These are phyloP conservation scores for Jatropha curcas DNA, from an alignment of 345 rosid species.

Conservation along the genomic window DNA sequence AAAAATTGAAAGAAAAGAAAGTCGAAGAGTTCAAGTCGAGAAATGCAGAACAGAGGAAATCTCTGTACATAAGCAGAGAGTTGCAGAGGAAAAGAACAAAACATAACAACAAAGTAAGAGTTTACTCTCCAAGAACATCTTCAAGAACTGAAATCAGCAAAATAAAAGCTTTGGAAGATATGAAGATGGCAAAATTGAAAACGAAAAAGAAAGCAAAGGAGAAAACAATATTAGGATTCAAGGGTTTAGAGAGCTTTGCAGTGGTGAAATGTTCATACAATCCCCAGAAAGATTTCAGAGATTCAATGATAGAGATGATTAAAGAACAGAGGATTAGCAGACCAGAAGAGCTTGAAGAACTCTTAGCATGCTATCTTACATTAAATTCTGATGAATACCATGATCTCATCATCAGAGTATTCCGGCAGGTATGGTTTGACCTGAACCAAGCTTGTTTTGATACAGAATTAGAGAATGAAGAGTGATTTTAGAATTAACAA, in stretches of 20 bases:
- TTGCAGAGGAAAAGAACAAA: slow-evolving; percentile 44
- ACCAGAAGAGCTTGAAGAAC: slow-evolving; percentile 76
- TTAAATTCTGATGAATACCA: slow-evolving; percentile 71
- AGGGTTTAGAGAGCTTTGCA: slow-evolving; percentile 59
- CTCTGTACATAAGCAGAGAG: slow-evolving; percentile 58
- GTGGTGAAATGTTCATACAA: slow-evolving; percentile 70
- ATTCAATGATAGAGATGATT: slow-evolving; percentile 92
- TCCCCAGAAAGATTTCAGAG: slow-evolving; percentile 79
- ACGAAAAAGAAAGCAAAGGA: slow-evolving; percentile 42
- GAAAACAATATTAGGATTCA: slow-evolving; percentile 27
- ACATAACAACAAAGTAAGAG: slow-evolving; percentile 49
- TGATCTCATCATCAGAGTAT: slow-evolving; percentile 83
- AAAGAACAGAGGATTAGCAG: slow-evolving; percentile 54
- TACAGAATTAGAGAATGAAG: slow-evolving; percentile 27
- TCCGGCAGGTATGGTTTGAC: slow-evolving; percentile 73
- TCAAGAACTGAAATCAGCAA: slow-evolving; percentile 51
- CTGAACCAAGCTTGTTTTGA: slow-evolving; percentile 37
- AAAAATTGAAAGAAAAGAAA: slow-evolving; percentile 47
- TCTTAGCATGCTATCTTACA: slow-evolving; percentile 79
- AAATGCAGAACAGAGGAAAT: slow-evolving; percentile 65
- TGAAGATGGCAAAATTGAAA: slow-evolving; percentile 59
- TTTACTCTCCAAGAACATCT: slow-evolving; percentile 57
- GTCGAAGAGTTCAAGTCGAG: slow-evolving; percentile 44
- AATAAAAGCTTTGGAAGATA: slow-evolving; percentile 59
- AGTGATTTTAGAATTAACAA: slow-evolving; percentile 13